Base-by-base conservation (phyloP, 2,329 filamentous ascomycete genomes). In the Nemania serpens region DNA sequence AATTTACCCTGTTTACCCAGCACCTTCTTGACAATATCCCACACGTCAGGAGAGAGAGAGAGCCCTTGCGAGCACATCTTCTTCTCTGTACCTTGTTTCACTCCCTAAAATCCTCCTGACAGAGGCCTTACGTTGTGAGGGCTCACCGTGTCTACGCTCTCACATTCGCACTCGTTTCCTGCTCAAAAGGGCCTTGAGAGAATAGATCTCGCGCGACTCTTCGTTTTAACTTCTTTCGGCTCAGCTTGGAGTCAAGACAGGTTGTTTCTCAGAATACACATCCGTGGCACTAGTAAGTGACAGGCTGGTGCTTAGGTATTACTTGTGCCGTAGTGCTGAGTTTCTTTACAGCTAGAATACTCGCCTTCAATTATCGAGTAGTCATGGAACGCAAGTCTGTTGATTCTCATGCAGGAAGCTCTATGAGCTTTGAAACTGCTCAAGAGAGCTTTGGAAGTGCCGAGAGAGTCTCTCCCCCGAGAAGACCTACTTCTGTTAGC, bases 201-300 rank as follows among this genome's bases (percentile, higher is more conserved):
- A n/a, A n/a, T n/a, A n/a, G n/a, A n/a, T n/a, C n/a, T 2, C 18
- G 10, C 15, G 17, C n/a, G 9, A 12, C 22, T 20, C 33, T 12
- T 42, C 34, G 2, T 15, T 43, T 49, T 18, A 43, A 3, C 4
- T 1, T 18, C 10, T 25, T 37, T 54, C 22, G 13, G 15, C 11
- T n/a, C 11, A 1, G 9, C 7, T 4, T 15, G 17, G 10, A 25
- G 7, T 5, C 20, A 42, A 7, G 10, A 41, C 5, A 33, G 10
- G 9, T 12, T 42, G 15, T 18, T 52, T 33, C 13, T 47, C 12
- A 39, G 15, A 22, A 36, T 12, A 15, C n/a, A 11, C 13, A 22
- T 22, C 47, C n/a, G 22, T 41, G 5, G n/a, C 17, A 17, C 6
- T 29, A 37, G 49, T 53, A 61, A 63, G 61, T 45, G 41, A 45